These are phyloP conservation scores for Ostreobium quekettii DNA, from an alignment of 139 green algal species.

Conservation along the genomic window DNA sequence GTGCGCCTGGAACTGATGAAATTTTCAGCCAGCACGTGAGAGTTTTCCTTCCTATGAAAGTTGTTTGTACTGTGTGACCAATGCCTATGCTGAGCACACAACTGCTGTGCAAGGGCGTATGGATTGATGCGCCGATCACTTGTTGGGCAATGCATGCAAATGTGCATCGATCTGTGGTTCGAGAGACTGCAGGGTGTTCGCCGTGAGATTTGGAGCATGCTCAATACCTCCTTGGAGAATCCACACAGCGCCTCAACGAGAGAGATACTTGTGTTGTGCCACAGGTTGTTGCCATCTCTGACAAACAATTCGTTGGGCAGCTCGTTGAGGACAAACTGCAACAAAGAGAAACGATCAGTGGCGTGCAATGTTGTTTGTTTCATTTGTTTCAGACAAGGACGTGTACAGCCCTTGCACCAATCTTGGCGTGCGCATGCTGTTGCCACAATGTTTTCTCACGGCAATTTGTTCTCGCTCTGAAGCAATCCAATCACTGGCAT, in stretches of 20 bases:
- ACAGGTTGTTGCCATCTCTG: constrained; percentile 56
- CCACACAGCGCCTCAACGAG: constrained; percentile 78
- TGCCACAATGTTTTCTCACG: neutral
- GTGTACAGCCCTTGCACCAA: neutral
- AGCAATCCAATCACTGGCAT: too few relatives aligned
- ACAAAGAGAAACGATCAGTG: neutral
- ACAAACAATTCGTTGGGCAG: constrained; percentile 44
- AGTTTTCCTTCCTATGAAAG: neutral
- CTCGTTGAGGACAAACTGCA: constrained; percentile 32
- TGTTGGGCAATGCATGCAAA: neutral
- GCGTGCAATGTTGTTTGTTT: too few relatives aligned
- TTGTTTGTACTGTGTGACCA: neutral
- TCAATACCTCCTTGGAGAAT: constrained; percentile 52
- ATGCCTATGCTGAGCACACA: neutral
- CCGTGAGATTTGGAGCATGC: neutral
- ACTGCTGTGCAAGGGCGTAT: neutral
- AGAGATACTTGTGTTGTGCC: constrained; percentile 57
- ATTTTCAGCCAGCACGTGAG: neutral
- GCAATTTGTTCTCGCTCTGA: too few relatives aligned
- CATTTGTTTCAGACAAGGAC: neutral
- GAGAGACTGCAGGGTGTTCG: neutral
- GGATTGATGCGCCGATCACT: neutral
- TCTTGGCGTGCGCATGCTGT: neutral
- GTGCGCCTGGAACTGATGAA: too few relatives aligned
- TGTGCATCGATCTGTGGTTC: neutral